Base-by-base conservation (phyloP, 805 yeast genomes). In the Metschnikowia continentalis region DNA sequence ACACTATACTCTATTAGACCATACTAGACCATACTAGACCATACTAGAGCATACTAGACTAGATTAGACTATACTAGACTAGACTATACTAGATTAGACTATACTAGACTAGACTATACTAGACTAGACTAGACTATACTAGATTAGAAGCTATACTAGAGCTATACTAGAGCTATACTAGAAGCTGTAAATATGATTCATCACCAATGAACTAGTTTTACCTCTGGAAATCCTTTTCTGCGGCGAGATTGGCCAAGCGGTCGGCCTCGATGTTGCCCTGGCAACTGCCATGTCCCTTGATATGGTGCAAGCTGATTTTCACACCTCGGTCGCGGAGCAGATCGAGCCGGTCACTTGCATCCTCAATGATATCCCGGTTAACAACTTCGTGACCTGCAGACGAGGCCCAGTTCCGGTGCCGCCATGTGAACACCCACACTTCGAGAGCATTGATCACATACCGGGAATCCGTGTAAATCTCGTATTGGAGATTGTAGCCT, bases 221-320 rank as follows among this genome's bases (percentile, higher is more conserved):
- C 30, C 30, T 26, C 11, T 26, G 30, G 30, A 26, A 37, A 20
- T 37, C 40, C 6, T 19, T 19, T 10, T 19, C 40, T 5, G 40
- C 84, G 8, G 88, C 94, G n/a, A 56, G 47, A 50, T 77, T 84
- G 2, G 97, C 97, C 44, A 90, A 69, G 45, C 61, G 61, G 62
- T 90, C 96, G 0, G 96, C 97, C 61, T 63, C 72, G 53, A 83
- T 90, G 61, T 90, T 91, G 0, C 96, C 97, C 11, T 60, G 64
- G 35, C 71, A 67, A 0, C 88, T 91, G 15, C 74, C 66, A 64
- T 91, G 97, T 0, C 92, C 96, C 51, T 69, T 73, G 5, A 89
- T 92, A 72, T 92, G 82, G 4, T 62, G 65, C 26, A 90, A 62
- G 4, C 67, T 62, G 23, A 88, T 69, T 1, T 70, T 72, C 57